phyloP scores from a whole-genome alignment of 768 basidiomycete genomes.

The Russula sp. region DNA sequence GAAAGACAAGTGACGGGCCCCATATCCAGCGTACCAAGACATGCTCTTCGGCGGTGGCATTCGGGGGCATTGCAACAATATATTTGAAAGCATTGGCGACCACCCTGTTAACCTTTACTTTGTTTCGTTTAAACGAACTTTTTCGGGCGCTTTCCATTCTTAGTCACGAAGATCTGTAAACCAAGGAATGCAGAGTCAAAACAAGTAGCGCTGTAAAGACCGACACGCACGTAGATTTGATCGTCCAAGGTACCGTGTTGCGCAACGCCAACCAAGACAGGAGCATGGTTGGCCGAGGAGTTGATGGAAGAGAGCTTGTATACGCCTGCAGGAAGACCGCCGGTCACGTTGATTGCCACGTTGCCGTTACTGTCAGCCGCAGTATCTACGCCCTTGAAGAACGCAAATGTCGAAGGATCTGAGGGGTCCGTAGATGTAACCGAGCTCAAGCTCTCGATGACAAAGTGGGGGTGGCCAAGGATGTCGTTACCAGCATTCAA shows the following conservation, averaged over 20 bases:
- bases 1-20: too few relatives aligned
- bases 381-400: slow-evolving; percentile 59
- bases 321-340: slow-evolving; percentile 54
- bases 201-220: not conserved
- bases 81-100: too few relatives aligned
- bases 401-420: slow-evolving; percentile 53
- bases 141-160: not conserved
- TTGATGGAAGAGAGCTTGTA: slow-evolving; percentile 63
- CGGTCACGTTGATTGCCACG: slow-evolving; percentile 49
- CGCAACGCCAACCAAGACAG: slow-evolving; percentile 55
- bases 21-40: too few relatives aligned
- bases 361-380: slow-evolving; percentile 41
- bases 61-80: too few relatives aligned
- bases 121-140: not conserved
- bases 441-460: slow-evolving; percentile 46
- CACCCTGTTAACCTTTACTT: not conserved
- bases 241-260: slow-evolving; percentile 64
- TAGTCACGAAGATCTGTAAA: slow-evolving; percentile 10
- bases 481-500: slow-evolving; percentile 44
- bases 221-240: slow-evolving; percentile 50
- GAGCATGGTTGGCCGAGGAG: slow-evolving; percentile 56
- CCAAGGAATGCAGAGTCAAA: not conserved
- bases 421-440: slow-evolving; percentile 44
- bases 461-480: slow-evolving; percentile 57
- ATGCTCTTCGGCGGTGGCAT: too few relatives aligned